phyloP scores from a whole-genome alignment of 148 eudicot species.

The Polygonum maritimum region DNA sequence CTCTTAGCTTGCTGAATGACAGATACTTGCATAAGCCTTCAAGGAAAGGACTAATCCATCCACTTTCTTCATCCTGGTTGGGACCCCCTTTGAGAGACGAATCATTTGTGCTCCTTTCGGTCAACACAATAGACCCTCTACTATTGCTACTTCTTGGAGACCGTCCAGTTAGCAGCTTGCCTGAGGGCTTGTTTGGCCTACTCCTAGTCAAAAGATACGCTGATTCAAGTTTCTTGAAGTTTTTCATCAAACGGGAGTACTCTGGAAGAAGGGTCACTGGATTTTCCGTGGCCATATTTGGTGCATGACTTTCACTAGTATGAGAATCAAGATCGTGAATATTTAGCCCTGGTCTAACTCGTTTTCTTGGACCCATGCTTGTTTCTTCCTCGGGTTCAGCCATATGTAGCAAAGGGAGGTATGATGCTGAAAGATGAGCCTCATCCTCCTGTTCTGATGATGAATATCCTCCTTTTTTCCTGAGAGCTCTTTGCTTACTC shows the following conservation, averaged over 20 bases:
- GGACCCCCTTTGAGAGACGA: conserved; percentile 31
- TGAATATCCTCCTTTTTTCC: conserved; percentile 30
- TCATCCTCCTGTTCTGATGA: conserved; percentile 24
- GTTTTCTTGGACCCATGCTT: conserved; percentile 37
- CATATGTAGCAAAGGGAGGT: conserved; percentile 17
- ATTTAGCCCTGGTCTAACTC: conserved; percentile 36
- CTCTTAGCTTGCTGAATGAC: conserved; percentile 56
- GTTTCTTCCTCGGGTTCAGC: conserved; percentile 35
- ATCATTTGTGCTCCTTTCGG: conserved; percentile 54
- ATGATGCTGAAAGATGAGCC: conserved; percentile 23
- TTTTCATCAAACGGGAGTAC: conserved; percentile 63
- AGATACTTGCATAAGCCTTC: conserved; percentile 89
- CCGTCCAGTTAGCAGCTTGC: conserved; percentile 31
- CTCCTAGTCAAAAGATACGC: conserved; percentile 72
- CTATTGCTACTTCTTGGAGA: conserved; percentile 58
- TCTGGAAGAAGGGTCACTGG: conserved; percentile 37
- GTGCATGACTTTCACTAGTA: conserved; percentile 23
- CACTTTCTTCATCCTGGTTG: conserved; percentile 35
- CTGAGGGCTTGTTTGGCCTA: conserved; percentile 38
- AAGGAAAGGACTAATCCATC: conserved; percentile 80
- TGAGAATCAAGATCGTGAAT: conserved; percentile 24
- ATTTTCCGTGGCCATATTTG: conserved; percentile 22
- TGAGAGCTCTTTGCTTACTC: conserved; percentile 41
- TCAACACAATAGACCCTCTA: conserved; percentile 51
- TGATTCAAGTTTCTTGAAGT: conserved; percentile 81